Conservation (phyloP, 306 rosid species). For the Delonix regia region DNA sequence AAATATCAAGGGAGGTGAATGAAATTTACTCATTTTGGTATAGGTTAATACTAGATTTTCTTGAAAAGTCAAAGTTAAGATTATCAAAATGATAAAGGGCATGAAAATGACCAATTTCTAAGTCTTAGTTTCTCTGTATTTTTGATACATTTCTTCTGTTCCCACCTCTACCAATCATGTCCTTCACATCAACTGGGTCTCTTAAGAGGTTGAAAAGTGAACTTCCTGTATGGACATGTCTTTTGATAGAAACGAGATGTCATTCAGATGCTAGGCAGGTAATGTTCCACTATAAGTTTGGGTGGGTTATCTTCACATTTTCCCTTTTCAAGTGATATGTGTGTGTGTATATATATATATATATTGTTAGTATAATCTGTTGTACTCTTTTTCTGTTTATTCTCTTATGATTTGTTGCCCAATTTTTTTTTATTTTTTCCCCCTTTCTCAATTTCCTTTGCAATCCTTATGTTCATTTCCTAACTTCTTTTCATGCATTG, state of each 20-base stretch:
- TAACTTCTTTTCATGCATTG: background rate
- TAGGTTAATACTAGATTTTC: background rate
- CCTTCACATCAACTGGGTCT: background rate
- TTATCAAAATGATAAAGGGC: background rate
- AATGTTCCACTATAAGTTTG: background rate
- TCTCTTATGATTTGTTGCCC: background rate
- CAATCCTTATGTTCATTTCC: background rate
- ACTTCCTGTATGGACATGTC: background rate
- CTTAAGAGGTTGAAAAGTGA: background rate
- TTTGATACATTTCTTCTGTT: background rate
- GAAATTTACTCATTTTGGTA: background rate
- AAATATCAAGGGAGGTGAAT: background rate
- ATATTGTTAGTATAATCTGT: background rate
- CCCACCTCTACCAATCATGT: background rate
- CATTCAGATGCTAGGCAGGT: slow-evolving; percentile 6
- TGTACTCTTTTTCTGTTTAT: background rate
- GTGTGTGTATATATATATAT: too few species aligned
- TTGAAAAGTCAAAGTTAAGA: background rate
- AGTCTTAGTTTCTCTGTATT: background rate
- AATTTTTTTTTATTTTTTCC: background rate
- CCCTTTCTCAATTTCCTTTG: background rate
- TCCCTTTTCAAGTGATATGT: background rate
- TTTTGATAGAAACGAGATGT: background rate
- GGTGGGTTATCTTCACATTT: background rate
- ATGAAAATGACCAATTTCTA: background rate